Conservation (phyloP, 2,329 filamentous ascomycete species). For the Metarhizium sp. region DNA sequence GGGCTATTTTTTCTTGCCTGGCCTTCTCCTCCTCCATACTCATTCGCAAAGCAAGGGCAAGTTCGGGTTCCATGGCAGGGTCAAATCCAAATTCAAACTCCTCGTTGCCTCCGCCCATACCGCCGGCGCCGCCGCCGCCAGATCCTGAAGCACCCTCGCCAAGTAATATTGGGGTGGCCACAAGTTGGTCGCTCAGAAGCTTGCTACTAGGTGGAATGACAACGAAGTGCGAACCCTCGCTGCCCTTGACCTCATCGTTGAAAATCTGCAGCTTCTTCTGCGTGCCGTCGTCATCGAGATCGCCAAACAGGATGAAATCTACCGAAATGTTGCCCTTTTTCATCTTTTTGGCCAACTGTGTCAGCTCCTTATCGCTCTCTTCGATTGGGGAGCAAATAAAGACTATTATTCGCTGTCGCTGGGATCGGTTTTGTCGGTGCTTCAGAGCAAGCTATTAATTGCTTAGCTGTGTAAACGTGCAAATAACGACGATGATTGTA, state of each 20-base stretch:
- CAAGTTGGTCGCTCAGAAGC: conserved; percentile 83
- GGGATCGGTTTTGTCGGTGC: conserved; percentile 95
- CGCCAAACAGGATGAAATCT: conserved; percentile 91
- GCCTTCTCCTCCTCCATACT: conserved; percentile 98
- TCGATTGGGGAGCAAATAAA: conserved; percentile 90
- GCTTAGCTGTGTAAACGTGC: not conserved
- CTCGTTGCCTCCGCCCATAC: conserved; percentile 51
- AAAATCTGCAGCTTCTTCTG: conserved; percentile 90
- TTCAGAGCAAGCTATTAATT: conserved; percentile 74
- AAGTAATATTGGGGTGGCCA: conserved; percentile 81
- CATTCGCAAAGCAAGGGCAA: conserved; percentile 91
- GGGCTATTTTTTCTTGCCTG: conserved; percentile 75
- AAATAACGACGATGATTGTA: not conserved
- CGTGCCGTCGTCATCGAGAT: conserved; percentile 79
- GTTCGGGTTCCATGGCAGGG: conserved; percentile 81
- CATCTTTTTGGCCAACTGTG: conserved; percentile 92
- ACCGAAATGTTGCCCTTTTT: conserved; percentile 95
- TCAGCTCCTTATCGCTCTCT: conserved; percentile 81
- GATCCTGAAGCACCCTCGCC: conserved; percentile 56
- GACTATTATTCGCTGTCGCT: conserved; percentile 92
- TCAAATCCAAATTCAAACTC: conserved; percentile 75
- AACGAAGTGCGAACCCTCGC: conserved; percentile 83
- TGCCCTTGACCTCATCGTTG: conserved; percentile 84
- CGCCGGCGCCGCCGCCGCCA: conserved; percentile 42
- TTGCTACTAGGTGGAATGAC: conserved; percentile 86